Percentiles rank a stretch among this genome's conserved stretches.
These are phyloP conservation scores for Chrysoporthe cubensis DNA, from an alignment of 2,329 filamentous ascomycete species.

Conservation along the genomic window DNA sequence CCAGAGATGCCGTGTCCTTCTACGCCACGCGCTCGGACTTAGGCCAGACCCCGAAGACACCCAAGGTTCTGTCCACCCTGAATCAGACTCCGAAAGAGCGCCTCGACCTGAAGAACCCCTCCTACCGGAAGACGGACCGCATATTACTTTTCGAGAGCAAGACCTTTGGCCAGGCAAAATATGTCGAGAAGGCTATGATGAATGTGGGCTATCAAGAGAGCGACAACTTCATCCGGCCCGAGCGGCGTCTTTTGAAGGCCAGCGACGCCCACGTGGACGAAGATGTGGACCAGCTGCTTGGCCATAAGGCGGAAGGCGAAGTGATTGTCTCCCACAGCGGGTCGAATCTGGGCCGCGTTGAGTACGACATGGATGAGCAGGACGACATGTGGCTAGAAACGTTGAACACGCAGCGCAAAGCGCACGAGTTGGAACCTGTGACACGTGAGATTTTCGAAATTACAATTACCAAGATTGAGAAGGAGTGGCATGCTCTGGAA, in stretches of 20 bases:
- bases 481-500: constrained; percentile 95
- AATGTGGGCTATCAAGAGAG: constrained; percentile 96
- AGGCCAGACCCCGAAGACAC: constrained; percentile 54
- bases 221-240: constrained; percentile 81
- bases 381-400: constrained; percentile 94
- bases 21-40: constrained; percentile 55
- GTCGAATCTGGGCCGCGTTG: constrained; percentile 75
- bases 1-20: constrained; percentile 56
- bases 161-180: constrained; percentile 81
- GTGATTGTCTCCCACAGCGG: constrained; percentile 44
- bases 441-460: constrained; percentile 96
- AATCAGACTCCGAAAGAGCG: constrained; percentile 82
- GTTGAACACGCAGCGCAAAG: constrained; percentile 77
- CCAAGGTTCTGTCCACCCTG: constrained; percentile 73
- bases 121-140: constrained; percentile 77
- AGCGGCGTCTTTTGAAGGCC: constrained; percentile 70
- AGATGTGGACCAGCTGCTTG: constrained; percentile 53
- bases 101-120: constrained; percentile 76
- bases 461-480: constrained; percentile 98
- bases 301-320: constrained; percentile 62
- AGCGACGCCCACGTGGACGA: constrained; percentile 63
- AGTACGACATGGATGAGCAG: constrained; percentile 99
- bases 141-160: constrained; percentile 83
- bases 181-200: constrained; percentile 95
- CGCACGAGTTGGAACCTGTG: constrained; percentile 77